Base-by-base conservation (phyloP, 2,329 filamentous ascomycete species). In the Ceratocystis destructans region DNA sequence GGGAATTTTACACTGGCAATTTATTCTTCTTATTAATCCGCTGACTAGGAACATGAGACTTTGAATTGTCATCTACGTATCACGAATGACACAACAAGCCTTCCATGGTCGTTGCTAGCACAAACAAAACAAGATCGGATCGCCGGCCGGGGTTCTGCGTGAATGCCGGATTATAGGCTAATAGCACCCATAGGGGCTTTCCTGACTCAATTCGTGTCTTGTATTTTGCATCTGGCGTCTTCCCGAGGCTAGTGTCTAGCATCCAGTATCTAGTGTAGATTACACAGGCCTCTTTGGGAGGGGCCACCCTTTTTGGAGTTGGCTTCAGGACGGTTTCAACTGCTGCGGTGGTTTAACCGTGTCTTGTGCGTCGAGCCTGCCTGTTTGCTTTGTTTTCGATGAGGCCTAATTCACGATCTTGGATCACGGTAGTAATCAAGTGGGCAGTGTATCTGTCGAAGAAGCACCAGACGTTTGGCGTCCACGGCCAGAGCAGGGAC, bases 71-170 rank as follows among this genome's bases (percentile, higher is more conserved):
- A 20, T 50, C 37, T 20, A 50, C 48, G n/a, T 22, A 50, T 22
- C 48, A 50, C 28, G 6, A 17, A 33, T n/a, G 17, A 7, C 53
- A 25, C 53, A 57, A 50, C 48, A 50, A 25, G 1, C 48, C 53
- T 31, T 8, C 2, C 17, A 15, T 33, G 10, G 22, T 5, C 28
- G 53, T 25, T 57, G 10, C 53, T 17, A 33, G 28, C 25, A 17
- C 53, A 57, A 57, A 57, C 53, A 57, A 57, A 57, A 57, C 53
- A 33, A 12, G 53, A 57, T 57, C 53, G 22, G 53, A 57, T 57
- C 53, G 53, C 12, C 25, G 53, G 12, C 53, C 25, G 53, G 53
- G 25, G 12, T n/a, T 31, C 22, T 31, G 3, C 3, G n/a, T 3
- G 53, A 25, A 25, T 57, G 53, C 53, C 17, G 53, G 6, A 6